Base-by-base conservation (phyloP, 2,329 filamentous ascomycete species). In the Aspergillus carbonarius region DNA sequence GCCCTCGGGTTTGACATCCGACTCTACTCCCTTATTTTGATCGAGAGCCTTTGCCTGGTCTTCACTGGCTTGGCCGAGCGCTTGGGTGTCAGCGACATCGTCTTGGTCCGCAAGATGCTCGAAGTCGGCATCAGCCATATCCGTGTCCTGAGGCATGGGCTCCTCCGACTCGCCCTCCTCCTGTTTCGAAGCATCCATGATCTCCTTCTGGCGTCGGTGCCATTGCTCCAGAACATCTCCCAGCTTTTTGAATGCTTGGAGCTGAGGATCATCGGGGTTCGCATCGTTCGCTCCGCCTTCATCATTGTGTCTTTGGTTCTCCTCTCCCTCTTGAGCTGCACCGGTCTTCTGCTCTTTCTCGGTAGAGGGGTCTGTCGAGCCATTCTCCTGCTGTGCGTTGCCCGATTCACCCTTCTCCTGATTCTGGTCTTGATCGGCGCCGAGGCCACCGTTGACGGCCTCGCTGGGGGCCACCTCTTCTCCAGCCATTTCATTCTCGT, bases 161-260 rank as follows among this genome's bases (percentile, higher is more conserved):
- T 66, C 49, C 30, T 85, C 82, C 18, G 74, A 75, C 39, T 67
- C 60, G 40, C 81, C 75, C 54, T 87, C 77, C 37, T 83, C 78
- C 51, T 84, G 77, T 55, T 85, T 79, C 1, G 78, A 76, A 5
- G 83, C 78, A 58, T 89, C 83, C 71, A 84, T 80, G 66, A 99
- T 98, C 61, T 96, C 89, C 48, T 85, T 86, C 68, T 96, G 91
- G 70, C 92, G 91, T 59, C 91, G 86, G 74, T 98, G 93, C 91
- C 93, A 99, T 67, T 89, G 86, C 73, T 98, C 93, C 32, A 99
- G 82, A 5, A 92, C 89, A 77, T 99, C 92, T 20, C 95, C 95
- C 30, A 99, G 85, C 70, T 96, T 96, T 78, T 95, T 95, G 82
- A 97, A 96, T 1, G 92, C 90, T 65, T 95, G 86, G 47, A 81